Evolutionary conservation across 306 rosid genomes (phyloP), one percentile per base, ranked within the genome.

Genomic region (Vigna reflexopilosa): DNA sequence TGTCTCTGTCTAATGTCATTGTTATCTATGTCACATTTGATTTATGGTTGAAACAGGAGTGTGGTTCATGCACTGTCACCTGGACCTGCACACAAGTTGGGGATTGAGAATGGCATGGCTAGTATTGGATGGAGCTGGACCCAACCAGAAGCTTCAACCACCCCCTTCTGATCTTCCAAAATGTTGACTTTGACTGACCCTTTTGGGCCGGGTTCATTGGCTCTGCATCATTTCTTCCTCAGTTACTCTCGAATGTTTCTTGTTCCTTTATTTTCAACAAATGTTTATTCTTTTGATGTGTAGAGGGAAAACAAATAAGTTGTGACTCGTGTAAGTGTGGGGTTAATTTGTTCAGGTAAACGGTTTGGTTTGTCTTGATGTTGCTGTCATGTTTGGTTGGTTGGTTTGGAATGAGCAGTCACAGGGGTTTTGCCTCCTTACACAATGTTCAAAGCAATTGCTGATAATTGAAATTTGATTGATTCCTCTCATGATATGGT

Each of bases 31-130:
- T 40, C 51, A 59, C 32, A 12, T 44, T 30, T 74, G 58, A 11
- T 73, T 12, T 76, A 49, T 67, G 70, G 20, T 74, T 64, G 49
- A 52, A 77, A 82, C 87, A 91, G 98, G 98, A 34, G 91, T 87
- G 54, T 91, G 98, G 98, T 81, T 93, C 67, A 93, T 93, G 98
- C 98, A 93, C 82, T 93, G 97, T 75, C 98, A 93, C 85, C 71
- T 93, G 16, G 97, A 93, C 24, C 59, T 93, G 11, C 98, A 93
- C 54, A 91, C 98, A 44, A 93, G 98, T 79, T 91, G 98, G 97
- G 98, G 98, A 34, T 76, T 93, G 34, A 91, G 86, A 75, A 93
- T 93, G 98, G 91, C 91, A 36, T 91, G 98, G 97, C 73, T 91
- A 17, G 97, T 93, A 19, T 67, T 87, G 44, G 93, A 93, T 22